Conservation (phyloP, 2,329 filamentous ascomycete genomes). For the Fusarium sp. region DNA sequence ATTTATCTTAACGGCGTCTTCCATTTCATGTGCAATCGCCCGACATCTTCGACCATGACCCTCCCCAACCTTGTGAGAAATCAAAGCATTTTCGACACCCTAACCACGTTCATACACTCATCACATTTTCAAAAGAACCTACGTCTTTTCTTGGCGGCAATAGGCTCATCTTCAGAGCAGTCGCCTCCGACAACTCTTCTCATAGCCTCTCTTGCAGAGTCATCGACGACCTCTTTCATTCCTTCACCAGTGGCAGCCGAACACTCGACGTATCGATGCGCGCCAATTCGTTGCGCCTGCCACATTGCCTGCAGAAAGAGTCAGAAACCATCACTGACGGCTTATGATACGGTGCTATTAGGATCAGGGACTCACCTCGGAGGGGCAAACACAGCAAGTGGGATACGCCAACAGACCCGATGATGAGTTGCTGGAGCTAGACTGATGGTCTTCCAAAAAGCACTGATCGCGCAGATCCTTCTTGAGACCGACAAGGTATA, state of each 20-base stretch:
- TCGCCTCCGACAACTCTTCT: constrained; percentile 29
- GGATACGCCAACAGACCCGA: constrained; percentile 36
- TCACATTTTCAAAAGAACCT: constrained; percentile 26
- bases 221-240: constrained; percentile 50
- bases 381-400: constrained; percentile 50
- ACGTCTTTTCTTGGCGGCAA: constrained; percentile 35
- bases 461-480: constrained; percentile 49
- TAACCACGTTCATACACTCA: not conserved
- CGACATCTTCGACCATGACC: not conserved
- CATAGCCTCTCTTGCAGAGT: constrained; percentile 44
- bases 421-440: constrained; percentile 11
- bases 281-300: constrained; percentile 51
- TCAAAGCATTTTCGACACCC: not conserved
- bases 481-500: constrained; percentile 54
- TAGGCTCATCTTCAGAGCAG: constrained; percentile 8
- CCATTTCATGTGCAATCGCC: not conserved
- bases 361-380: constrained; percentile 43
- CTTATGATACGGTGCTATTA: accelerated
- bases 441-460: constrained; percentile 41
- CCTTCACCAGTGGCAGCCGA: constrained; percentile 55
- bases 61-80: not conserved
- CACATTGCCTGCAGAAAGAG: constrained; percentile 47
- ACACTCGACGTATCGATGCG: constrained; percentile 52
- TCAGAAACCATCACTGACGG: not conserved
- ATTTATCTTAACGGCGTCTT: not conserved